Evolutionary conservation across 2,329 filamentous ascomycete species (phyloP).

Genomic region (Colletotrichum sublineola): DNA sequence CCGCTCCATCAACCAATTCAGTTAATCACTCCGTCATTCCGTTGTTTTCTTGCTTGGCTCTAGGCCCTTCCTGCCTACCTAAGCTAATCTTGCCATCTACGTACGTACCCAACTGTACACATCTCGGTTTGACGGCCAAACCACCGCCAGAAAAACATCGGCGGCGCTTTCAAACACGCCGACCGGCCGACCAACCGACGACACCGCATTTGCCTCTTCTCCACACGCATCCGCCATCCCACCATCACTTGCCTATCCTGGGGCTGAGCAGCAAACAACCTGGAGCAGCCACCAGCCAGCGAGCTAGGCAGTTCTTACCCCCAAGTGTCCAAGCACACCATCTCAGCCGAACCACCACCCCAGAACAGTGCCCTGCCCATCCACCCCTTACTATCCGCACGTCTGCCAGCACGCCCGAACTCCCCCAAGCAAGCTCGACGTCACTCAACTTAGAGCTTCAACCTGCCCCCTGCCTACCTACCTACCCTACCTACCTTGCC

Average conservation of each 20-base stretch:
- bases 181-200: conserved; percentile 22
- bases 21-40: conserved; percentile 15
- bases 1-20: conserved; percentile 15
- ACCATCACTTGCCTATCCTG: conserved; percentile 25
- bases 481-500: neutral
- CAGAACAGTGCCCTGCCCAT: conserved; percentile 12
- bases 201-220: conserved; percentile 35
- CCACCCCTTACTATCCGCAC: neutral
- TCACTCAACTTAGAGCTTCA: conserved; percentile 41
- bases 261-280: conserved; percentile 1
- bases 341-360: conserved; percentile 31
- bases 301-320: neutral
- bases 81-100: conserved; percentile 3
- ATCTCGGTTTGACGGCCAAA: conserved; percentile 13
- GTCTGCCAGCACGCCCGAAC: conserved; percentile 26
- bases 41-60: neutral
- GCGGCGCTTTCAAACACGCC: conserved; percentile 28
- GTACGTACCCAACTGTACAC: neutral
- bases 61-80: neutral
- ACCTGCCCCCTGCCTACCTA: conserved; percentile 4
- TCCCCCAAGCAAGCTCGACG: conserved; percentile 29
- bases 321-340: conserved; percentile 22
- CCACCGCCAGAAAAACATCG: conserved; percentile 12
- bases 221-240: conserved; percentile 35
- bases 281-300: conserved; percentile 1